Evolutionary conservation across 495 filamentous ascomycete species (phyloP).

Genomic region (Xylaria telfairii): DNA sequence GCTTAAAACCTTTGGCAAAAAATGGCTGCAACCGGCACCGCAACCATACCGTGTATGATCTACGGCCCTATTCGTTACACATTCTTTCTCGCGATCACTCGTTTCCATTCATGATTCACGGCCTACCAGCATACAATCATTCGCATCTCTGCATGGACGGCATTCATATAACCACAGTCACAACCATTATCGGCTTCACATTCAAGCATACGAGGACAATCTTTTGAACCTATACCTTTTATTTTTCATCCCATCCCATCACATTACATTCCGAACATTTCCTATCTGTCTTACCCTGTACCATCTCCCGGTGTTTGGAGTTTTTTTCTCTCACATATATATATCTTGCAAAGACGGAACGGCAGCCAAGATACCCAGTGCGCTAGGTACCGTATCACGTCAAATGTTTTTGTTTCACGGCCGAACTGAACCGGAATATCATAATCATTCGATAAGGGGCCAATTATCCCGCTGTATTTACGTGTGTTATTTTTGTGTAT

Average conservation of each 20-base stretch:
- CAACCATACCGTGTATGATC: conserved; percentile 20
- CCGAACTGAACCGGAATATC: conserved; percentile 26
- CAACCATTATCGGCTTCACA: conserved; percentile 13
- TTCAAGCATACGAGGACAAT: conserved; percentile 28
- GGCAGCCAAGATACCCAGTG: conserved; percentile 45
- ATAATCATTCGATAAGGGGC: conserved; percentile 14
- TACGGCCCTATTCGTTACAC: conserved; percentile 18
- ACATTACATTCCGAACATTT: conserved; percentile 19
- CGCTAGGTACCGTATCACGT: conserved; percentile 37
- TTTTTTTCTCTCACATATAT: conserved; percentile 23
- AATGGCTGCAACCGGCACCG: conserved; percentile 13
- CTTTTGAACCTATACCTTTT: conserved; percentile 1
- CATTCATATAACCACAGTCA: conserved; percentile 22
- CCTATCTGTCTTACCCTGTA: conserved; percentile 18
- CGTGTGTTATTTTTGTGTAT: neutral
- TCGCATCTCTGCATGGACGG: conserved; percentile 25
- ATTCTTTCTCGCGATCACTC: conserved; percentile 30
- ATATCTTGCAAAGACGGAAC: conserved; percentile 28
- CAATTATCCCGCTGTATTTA: conserved; percentile 15
- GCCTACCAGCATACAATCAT: conserved; percentile 38
- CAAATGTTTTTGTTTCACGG: conserved; percentile 28
- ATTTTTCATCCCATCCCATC: conserved; percentile 8
- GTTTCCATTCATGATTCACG: conserved; percentile 41
- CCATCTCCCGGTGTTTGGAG: conserved; percentile 31
- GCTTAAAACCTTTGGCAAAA: neutral